phyloP scores from a whole-genome alignment of 495 filamentous ascomycete genomes.

The Rusavskia elegans region DNA sequence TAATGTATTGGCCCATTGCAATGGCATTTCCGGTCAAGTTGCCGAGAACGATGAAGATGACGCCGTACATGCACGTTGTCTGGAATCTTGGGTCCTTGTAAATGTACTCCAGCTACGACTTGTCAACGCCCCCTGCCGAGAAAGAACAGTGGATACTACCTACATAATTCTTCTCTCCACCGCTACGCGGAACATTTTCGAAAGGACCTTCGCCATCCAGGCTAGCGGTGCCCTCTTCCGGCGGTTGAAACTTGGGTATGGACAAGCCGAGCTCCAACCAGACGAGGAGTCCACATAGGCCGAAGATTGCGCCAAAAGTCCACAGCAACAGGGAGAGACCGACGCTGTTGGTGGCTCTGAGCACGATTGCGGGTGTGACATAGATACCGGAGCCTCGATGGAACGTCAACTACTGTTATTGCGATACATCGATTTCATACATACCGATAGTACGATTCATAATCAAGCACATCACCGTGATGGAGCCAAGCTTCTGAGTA shows the following conservation, averaged over 20 bases:
- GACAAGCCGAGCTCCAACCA: slow-evolving; percentile 27
- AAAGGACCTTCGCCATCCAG: neutral
- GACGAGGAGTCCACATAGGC: slow-evolving; percentile 20
- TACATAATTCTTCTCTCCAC: slow-evolving; percentile 38
- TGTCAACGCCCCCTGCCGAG: neutral
- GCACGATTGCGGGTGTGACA: slow-evolving; percentile 18
- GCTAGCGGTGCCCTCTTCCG: neutral
- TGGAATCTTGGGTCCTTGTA: slow-evolving; percentile 20
- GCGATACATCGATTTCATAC: neutral
- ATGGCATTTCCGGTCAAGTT: slow-evolving; percentile 34
- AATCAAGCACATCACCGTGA: slow-evolving; percentile 8
- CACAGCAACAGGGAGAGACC: slow-evolving; percentile 25
- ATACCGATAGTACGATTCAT: slow-evolving; percentile 11
- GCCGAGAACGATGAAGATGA: slow-evolving; percentile 31
- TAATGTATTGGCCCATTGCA: slow-evolving; percentile 22
- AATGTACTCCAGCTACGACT: slow-evolving; percentile 28
- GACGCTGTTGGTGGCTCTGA: slow-evolving; percentile 20
- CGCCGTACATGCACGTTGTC: slow-evolving; percentile 28
- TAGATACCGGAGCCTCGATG: slow-evolving; percentile 23
- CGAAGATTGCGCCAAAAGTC: slow-evolving; percentile 19
- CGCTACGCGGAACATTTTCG: slow-evolving; percentile 25
- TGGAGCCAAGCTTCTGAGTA: slow-evolving; percentile 5
- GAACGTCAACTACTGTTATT: neutral
- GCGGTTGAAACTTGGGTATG: slow-evolving; percentile 19
- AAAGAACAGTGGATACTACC: slow-evolving; percentile 6